Percentiles rank a stretch among this genome's conserved stretches.
Evolutionary conservation across 177 flowering plant genomes (phyloP).

Genomic region (Tripterygium wilfordii): DNA sequence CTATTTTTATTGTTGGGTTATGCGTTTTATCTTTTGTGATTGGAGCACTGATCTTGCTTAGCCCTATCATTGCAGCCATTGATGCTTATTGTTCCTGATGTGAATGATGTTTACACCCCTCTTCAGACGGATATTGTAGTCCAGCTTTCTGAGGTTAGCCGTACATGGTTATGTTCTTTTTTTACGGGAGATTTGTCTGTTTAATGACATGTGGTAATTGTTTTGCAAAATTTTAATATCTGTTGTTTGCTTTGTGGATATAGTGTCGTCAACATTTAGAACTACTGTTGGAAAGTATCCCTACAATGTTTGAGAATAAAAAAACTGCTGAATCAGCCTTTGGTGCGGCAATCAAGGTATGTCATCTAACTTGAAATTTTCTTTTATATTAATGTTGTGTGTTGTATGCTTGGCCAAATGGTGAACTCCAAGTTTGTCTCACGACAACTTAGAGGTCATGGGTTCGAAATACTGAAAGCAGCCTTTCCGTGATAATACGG

Average conservation of each 20-base stretch:
- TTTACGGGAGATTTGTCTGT: too few relatives aligned
- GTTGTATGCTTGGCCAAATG: too few relatives aligned
- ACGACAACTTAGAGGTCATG: too few relatives aligned
- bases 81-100: conserved; percentile 96
- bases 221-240: neutral
- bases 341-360: conserved; percentile 93
- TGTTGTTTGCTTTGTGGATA: conserved; percentile 11
- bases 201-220: neutral
- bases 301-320: conserved; percentile 83
- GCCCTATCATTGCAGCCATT: conserved; percentile 59
- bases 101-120: conserved; percentile 97
- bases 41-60: conserved; percentile 9
- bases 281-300: conserved; percentile 86
- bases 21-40: too few relatives aligned
- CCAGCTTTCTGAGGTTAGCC: conserved; percentile 78
- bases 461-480: too few relatives aligned
- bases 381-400: too few relatives aligned
- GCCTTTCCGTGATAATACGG: too few relatives aligned
- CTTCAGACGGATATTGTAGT: conserved; percentile 85
- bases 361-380: too few relatives aligned
- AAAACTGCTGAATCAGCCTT: conserved; percentile 88
- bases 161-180: too few relatives aligned
- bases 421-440: too few relatives aligned
- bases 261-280: conserved; percentile 94
- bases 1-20: too few relatives aligned